These are phyloP conservation scores for Cyberlindnera veronae DNA, from an alignment of 805 yeast genomes.

Conservation along the genomic window DNA sequence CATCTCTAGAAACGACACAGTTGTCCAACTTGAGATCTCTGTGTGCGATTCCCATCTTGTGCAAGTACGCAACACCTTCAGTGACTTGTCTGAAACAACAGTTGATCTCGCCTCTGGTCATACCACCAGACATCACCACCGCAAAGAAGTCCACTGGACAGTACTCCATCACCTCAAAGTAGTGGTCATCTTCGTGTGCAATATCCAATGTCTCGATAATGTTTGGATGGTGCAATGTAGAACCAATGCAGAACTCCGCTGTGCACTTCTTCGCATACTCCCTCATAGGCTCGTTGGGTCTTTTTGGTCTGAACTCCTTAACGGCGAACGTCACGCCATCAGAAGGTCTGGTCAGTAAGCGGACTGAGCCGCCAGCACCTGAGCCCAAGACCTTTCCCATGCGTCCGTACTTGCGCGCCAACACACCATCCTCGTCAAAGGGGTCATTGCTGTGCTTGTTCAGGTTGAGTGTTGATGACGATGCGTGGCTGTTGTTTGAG, in stretches of 20 bases:
- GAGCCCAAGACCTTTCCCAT: constrained; percentile 74
- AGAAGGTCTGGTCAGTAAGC: constrained; percentile 60
- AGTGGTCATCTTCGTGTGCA: constrained; percentile 52
- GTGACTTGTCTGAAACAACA: constrained; percentile 76
- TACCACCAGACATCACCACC: constrained; percentile 80
- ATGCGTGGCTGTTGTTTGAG: constrained; percentile 1
- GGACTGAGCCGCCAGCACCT: constrained; percentile 89
- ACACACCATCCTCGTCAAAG: constrained; percentile 46
- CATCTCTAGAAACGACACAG: constrained; percentile 72
- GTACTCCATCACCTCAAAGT: constrained; percentile 81
- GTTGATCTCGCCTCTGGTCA: constrained; percentile 78
- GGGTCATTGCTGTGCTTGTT: constrained; percentile 13
- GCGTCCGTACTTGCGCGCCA: constrained; percentile 64
- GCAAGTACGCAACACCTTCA: constrained; percentile 70
- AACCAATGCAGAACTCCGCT: constrained; percentile 85
- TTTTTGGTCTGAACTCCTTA: constrained; percentile 72
- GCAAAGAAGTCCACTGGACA: constrained; percentile 84
- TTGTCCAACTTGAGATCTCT: constrained; percentile 80
- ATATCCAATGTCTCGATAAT: constrained; percentile 77
- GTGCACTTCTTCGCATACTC: constrained; percentile 86
- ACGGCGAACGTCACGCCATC: constrained; percentile 79
- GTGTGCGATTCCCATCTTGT: constrained; percentile 76
- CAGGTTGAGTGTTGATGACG: constrained; percentile 7
- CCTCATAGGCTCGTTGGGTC: constrained; percentile 64
- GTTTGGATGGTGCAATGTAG: constrained; percentile 78